These are phyloP conservation scores for Neurospora sp. DNA, from an alignment of 2,329 filamentous ascomycete genomes.

Conservation along the genomic window DNA sequence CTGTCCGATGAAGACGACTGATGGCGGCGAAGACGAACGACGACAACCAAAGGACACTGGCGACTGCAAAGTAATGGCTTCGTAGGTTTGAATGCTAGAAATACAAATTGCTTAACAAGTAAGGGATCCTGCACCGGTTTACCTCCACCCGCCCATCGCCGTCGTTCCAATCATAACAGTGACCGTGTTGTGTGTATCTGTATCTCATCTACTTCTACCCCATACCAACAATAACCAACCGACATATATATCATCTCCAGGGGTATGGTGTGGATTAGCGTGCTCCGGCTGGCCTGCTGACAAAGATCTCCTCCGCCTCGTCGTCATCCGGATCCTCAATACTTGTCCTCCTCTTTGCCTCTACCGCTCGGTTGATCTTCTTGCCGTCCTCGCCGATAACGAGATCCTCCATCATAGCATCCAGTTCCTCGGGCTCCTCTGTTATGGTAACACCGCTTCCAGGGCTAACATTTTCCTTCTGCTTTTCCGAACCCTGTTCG, in stretches of 20 bases:
- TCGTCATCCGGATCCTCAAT: slow-evolving; percentile 51
- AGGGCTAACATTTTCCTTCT: slow-evolving; percentile 21
- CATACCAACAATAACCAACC: neutral
- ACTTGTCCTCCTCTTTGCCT: slow-evolving; percentile 45
- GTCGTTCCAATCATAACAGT: neutral
- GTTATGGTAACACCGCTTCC: slow-evolving; percentile 19
- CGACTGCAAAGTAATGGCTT: neutral
- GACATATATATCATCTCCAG: neutral
- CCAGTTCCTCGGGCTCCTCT: slow-evolving; percentile 21
- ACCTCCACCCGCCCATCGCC: neutral
- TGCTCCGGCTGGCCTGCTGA: slow-evolving; percentile 7
- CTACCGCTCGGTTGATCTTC: slow-evolving; percentile 35
- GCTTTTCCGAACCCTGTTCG: slow-evolving; percentile 22
- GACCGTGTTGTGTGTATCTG: neutral
- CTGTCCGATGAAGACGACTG: neutral
- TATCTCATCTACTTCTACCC: neutral
- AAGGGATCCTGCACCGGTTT: neutral
- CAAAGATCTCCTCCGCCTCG: slow-evolving; percentile 22
- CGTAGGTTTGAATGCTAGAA: neutral
- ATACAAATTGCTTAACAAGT: neutral
- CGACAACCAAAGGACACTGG: neutral
- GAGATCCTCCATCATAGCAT: slow-evolving; percentile 11
- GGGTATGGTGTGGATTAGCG: neutral
- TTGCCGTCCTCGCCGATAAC: slow-evolving; percentile 31
- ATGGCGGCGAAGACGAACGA: neutral